Percentiles rank a stretch among this genome's conserved stretches.
phyloP scores from a whole-genome alignment of 331 rosid species.

The Pyrus hybrid region DNA sequence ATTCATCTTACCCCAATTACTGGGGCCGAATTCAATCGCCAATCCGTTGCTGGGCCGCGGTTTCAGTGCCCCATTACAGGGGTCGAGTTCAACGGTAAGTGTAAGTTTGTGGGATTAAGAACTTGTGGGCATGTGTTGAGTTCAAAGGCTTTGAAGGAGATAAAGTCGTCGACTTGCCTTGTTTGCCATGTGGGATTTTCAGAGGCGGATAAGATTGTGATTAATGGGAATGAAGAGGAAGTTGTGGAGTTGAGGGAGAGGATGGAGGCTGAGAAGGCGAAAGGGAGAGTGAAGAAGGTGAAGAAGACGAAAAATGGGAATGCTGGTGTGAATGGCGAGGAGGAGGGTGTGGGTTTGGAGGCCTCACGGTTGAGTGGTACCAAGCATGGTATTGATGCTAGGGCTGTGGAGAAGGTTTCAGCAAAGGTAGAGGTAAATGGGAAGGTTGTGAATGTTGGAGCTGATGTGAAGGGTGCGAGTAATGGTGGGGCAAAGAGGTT shows the following conservation, averaged over 20 bases:
- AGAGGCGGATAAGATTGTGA: conserved; percentile 56
- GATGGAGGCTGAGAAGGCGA: conserved; percentile 69
- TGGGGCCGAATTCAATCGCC: conserved; percentile 15
- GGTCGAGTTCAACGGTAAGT: conserved; percentile 81
- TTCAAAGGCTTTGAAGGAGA: conserved; percentile 80
- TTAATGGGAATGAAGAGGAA: conserved; percentile 85
- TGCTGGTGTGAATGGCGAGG: conserved; percentile 16
- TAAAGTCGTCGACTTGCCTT: conserved; percentile 58
- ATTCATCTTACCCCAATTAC: conserved; percentile 40
- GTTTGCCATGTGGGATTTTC: conserved; percentile 59
- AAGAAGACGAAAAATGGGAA: conserved; percentile 47
- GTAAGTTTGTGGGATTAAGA: conserved; percentile 58
- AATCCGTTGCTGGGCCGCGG: conserved; percentile 17
- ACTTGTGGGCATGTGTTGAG: conserved; percentile 94
- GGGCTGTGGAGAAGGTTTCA: conserved; percentile 45
- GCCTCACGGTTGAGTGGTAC: conserved; percentile 46
- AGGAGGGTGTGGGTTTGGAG: conserved; percentile 28
- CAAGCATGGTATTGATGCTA: conserved; percentile 58
- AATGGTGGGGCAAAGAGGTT: conserved; percentile 58
- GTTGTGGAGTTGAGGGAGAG: conserved; percentile 66
- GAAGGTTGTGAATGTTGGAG: conserved; percentile 39
- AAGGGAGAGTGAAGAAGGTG: conserved; percentile 32
- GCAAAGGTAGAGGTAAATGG: conserved; percentile 38
- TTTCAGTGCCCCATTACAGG: conserved; percentile 86
- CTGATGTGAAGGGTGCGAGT: conserved; percentile 31